Base-by-base conservation (phyloP, 441 rosid species). In the Erodium texanum region DNA sequence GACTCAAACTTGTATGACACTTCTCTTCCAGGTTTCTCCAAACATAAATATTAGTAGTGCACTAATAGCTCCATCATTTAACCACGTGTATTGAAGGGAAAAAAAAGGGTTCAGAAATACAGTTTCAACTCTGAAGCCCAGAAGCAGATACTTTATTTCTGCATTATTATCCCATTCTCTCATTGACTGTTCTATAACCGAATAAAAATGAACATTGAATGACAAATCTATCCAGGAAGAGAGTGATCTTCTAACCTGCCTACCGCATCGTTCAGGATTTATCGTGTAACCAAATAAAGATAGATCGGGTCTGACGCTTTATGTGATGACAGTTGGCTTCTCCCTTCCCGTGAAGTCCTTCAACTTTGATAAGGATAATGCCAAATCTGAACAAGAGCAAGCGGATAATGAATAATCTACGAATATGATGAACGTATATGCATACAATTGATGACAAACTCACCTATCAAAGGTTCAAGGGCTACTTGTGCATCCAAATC, bases 251-350 rank as follows among this genome's bases (percentile, higher is more conserved):
- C 62, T 63, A 32, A 77, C 75, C 68, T 70, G 70, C 66, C 75
- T 58, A 71, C 41, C 50, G 56, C 69, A 64, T 74, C 69, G 68
- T 65, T 73, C 67, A 20, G 73, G 66, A 77, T 65, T 61, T 59
- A 66, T 63, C 48, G 27, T 10, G 41, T 18, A 36, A 71, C 43
- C 48, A 41, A 41, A 36, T 10, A 56, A 56, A 65, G 56, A 66
- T 50, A 6, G 16, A 64, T 24, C 15, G 27, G 24, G 22, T 41
- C 32, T 36, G 59, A 22, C n/a, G 24, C 70, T 72, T 82, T 80
- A 89, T 74, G 99, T 91, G 80, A 89, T 87, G 72, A 92, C 97
- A 24, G 93, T 91, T 59, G 97, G 99, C 77, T 85, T 87, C 82
- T 91, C 96, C 85, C 96, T 86, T 66, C 92, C 96, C 12, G 96